Conservation (phyloP, 2,329 filamentous ascomycete species). For the Claviceps maximensis region DNA sequence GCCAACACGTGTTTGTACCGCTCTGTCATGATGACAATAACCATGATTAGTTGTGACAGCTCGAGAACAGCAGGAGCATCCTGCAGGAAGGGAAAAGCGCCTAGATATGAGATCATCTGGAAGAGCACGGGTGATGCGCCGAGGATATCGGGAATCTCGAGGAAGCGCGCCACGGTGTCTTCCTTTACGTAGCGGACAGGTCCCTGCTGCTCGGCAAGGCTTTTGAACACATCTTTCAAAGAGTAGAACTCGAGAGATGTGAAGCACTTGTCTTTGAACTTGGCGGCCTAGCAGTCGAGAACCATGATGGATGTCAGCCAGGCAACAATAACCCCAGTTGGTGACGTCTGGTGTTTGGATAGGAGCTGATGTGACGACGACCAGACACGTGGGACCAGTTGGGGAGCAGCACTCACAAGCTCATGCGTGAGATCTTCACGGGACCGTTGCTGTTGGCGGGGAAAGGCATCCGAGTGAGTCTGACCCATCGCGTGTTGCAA, state of each 20-base stretch:
- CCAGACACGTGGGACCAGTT: too few species aligned
- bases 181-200: constrained; percentile 52
- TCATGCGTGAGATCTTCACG: constrained; percentile 38
- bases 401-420: constrained; percentile 31
- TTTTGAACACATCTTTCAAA: constrained; percentile 59
- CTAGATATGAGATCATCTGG: constrained; percentile 58
- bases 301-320: constrained; percentile 1
- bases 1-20: constrained; percentile 51
- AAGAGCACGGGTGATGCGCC: constrained; percentile 55
- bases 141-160: constrained; percentile 59
- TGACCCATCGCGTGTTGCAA: constrained; percentile 30
- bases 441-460: constrained; percentile 24
- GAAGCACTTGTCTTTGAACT: constrained; percentile 58
- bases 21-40: constrained; percentile 59
- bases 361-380: neutral
- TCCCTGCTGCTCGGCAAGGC: constrained; percentile 51
- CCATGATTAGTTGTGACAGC: constrained; percentile 57
- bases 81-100: constrained; percentile 59
- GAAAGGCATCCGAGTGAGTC: constrained; percentile 32
- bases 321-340: neutral
- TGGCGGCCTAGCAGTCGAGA: constrained; percentile 32
- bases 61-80: constrained; percentile 59
- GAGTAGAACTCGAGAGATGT: constrained; percentile 59
- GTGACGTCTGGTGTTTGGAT: too few species aligned
- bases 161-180: constrained; percentile 55